Conservation (phyloP, 768 basidiomycete species). For the Sistotremastrum niveocremeum region DNA sequence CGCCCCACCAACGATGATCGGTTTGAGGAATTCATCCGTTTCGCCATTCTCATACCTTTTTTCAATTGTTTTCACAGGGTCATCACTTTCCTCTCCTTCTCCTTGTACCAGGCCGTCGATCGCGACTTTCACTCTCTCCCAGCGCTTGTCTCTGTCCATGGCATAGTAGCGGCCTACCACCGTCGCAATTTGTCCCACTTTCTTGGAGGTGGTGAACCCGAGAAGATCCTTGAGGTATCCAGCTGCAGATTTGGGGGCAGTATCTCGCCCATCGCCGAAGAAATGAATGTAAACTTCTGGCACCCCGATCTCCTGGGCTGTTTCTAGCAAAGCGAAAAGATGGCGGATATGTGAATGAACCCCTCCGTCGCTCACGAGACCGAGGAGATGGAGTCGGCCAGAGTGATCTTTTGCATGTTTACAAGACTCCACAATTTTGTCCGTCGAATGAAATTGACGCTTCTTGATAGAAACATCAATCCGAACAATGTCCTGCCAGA, state of each 20-base stretch:
- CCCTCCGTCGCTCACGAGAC: conserved; percentile 89
- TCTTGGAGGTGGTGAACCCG: conserved; percentile 64
- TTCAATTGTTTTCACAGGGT: conserved; percentile 51
- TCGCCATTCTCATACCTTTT: conserved; percentile 71
- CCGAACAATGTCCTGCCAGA: conserved; percentile 96
- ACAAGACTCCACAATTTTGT: conserved; percentile 55
- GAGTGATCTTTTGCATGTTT: conserved; percentile 70
- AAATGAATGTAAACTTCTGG: conserved; percentile 87
- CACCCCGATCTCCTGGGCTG: conserved; percentile 74
- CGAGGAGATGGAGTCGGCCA: conserved; percentile 79
- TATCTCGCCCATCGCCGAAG: conserved; percentile 90
- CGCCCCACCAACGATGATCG: conserved; percentile 75
- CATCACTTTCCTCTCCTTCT: conserved; percentile 37
- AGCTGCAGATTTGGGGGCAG: conserved; percentile 72
- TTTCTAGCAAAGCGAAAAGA: conserved; percentile 80
- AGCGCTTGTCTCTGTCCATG: conserved; percentile 94
- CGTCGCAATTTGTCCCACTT: conserved; percentile 71
- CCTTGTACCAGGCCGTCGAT: conserved; percentile 75
- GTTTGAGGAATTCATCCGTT: conserved; percentile 94
- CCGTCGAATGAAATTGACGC: conserved; percentile 68
- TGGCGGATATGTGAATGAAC: conserved; percentile 95
- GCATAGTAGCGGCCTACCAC: conserved; percentile 88
- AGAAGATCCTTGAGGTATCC: conserved; percentile 67
- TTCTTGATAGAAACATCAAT: conserved; percentile 91
- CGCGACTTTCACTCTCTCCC: conserved; percentile 87